A percentile compares a stretch with the other conserved stretches of the same genome.
phyloP scores from a whole-genome alignment of 306 rosid genomes.

The Phaseolus lunatus region DNA sequence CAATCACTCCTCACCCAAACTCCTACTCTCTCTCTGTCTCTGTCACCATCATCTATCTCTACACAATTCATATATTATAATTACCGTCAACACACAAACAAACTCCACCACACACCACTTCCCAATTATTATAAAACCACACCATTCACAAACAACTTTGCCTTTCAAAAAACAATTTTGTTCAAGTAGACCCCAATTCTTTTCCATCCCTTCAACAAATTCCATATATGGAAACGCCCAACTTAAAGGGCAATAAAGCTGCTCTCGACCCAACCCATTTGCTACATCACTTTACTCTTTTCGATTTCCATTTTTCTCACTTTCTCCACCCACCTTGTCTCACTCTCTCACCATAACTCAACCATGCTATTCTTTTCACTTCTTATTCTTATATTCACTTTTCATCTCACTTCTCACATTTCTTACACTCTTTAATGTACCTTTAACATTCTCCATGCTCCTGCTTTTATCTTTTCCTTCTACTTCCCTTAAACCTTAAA shows the following conservation, averaged over 20 bases:
- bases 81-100: conserved; percentile 20
- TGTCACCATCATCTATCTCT: conserved; percentile 28
- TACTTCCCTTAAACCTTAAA: conserved; percentile 1
- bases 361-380: background rate
- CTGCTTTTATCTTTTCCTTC: background rate
- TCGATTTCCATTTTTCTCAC: conserved; percentile 40
- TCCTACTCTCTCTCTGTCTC: conserved; percentile 59
- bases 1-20: conserved; percentile 46
- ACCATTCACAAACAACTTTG: conserved; percentile 9
- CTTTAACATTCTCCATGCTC: background rate
- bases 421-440: no score
- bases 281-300: conserved; percentile 41
- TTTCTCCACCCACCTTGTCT: conserved; percentile 40
- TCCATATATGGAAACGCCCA: conserved; percentile 54
- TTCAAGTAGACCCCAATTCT: conserved; percentile 28
- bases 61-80: background rate
- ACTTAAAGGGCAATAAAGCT: conserved; percentile 42
- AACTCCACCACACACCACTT: conserved; percentile 32
- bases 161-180: background rate
- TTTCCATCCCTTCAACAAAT: conserved; percentile 60
- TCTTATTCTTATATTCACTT: background rate
- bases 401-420: background rate
- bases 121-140: conserved; percentile 21
- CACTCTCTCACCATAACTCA: conserved; percentile 34
- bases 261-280: conserved; percentile 40